Evolutionary conservation across 108 stramenopile species (phyloP), one percentile per base, ranked within the genome.

Genomic region (Nitzschia palea): DNA sequence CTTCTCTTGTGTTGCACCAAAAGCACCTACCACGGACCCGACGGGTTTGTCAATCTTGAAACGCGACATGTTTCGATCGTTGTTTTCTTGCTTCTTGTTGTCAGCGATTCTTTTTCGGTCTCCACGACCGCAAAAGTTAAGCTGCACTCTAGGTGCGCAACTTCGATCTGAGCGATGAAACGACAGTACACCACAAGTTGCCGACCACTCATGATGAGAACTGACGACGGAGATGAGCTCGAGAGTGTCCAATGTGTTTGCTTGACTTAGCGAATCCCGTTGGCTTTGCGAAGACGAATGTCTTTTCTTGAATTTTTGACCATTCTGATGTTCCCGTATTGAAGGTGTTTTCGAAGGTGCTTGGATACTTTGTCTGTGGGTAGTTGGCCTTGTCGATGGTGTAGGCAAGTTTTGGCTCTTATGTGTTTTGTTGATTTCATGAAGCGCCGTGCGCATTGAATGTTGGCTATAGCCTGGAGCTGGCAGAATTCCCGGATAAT

Each of bases 121-220:
- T 22, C 59, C 59, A 26, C 59, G 59, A 23, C 64, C 54, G 32
- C 55, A 68, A 62, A 67, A 67, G 2, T 66, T 66, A 34, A 67
- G 50, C 20, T 40, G 47, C 5, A 73, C 18, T 23, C 22, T 48
- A 1, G 71, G 71, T 22, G 63, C 63, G 36, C 62, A 73, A 15
- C n/a, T 34, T 37, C 35, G 59, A 8, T 71, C 61, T 26, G 22
- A 48, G 10, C 73, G 47, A n/a, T n/a, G n/a, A 31, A 74, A 74
- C 2, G 65, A 33, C 42, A 67, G 42, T 10, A 74, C 64, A 4
- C 65, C 73, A 53, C 73, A 67, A 2, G 65, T 48, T 23, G 58
- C 73, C 5, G 73, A 30, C 73, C 65, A 74, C 43, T 74, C 73
- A 17, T 58, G 17, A 44, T 74, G 55, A 8, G 57, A 44, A 53